Percentiles rank a stretch among this genome's conserved stretches.
Conservation (phyloP, 768 basidiomycete species). For the Termitomyces sp. region DNA sequence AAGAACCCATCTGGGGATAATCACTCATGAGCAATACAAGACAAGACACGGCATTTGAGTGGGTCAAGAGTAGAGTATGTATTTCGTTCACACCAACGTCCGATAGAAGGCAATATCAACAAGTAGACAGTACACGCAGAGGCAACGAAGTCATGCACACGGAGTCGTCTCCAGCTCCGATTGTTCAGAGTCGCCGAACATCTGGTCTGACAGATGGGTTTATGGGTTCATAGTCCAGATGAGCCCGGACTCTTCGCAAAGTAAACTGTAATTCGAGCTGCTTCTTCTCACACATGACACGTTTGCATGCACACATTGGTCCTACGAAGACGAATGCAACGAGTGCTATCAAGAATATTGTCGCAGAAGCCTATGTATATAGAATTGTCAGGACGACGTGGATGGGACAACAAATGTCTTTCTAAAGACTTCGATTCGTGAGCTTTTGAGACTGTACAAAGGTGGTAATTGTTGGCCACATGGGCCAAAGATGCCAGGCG, state of each 20-base stretch:
- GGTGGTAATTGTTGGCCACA: neutral
- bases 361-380: neutral
- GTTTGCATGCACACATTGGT: neutral
- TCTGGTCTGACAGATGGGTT: neutral
- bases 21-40: neutral
- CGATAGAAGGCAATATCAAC: neutral
- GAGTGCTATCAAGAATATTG: neutral
- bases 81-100: neutral
- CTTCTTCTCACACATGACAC: slow-evolving; percentile 4
- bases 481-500: too few relatives aligned
- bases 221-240: slow-evolving; percentile 4
- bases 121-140: neutral
- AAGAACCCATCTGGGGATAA: slow-evolving; percentile 9
- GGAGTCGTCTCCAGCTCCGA: neutral
- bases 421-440: neutral
- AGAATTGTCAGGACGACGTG: neutral
- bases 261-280: neutral
- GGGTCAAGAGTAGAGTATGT: slow-evolving; percentile 1
- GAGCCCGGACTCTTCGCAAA: slow-evolving; percentile 1
- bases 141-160: neutral
- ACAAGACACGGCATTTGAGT: slow-evolving; percentile 5
- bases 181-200: neutral
- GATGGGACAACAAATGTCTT: neutral
- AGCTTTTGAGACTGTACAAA: neutral
- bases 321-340: neutral